phyloP scores from a whole-genome alignment of 768 basidiomycete species.

The Agaricus subrufescens region DNA sequence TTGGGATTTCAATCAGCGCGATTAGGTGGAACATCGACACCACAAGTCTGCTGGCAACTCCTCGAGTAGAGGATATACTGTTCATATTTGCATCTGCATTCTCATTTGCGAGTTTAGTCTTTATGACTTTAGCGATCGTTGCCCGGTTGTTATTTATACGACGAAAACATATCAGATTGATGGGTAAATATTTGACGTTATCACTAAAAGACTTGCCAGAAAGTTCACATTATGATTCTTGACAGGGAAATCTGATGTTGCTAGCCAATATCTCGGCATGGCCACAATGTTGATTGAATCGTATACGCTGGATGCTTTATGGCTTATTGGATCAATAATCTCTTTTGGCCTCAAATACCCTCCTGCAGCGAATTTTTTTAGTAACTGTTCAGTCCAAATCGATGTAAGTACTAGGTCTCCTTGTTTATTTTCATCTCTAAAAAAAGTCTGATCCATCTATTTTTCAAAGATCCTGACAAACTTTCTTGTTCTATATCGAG shows the following conservation, averaged over 20 bases:
- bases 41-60: not conserved
- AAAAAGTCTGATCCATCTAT: not conserved
- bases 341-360: not conserved
- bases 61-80: too few relatives aligned
- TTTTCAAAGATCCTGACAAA: not conserved
- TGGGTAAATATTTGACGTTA: not conserved
- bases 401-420: not conserved
- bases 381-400: not conserved
- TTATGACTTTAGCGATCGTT: not conserved
- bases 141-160: not conserved
- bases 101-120: not conserved
- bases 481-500: not conserved
- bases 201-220: not conserved
- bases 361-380: not conserved
- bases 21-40: too few relatives aligned
- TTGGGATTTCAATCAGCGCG: too few relatives aligned
- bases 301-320: not conserved
- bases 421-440: too few relatives aligned
- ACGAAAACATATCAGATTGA: not conserved
- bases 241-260: not conserved
- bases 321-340: not conserved
- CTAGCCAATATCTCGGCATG: not conserved
- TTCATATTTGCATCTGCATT: not conserved
- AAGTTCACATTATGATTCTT: too few relatives aligned
- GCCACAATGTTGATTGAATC: slow-evolving; percentile 1